A percentile compares a stretch with the other conserved stretches of the same genome.
Evolutionary conservation across 768 basidiomycete species (phyloP).

Genomic region (Neoboletus magnificus): DNA sequence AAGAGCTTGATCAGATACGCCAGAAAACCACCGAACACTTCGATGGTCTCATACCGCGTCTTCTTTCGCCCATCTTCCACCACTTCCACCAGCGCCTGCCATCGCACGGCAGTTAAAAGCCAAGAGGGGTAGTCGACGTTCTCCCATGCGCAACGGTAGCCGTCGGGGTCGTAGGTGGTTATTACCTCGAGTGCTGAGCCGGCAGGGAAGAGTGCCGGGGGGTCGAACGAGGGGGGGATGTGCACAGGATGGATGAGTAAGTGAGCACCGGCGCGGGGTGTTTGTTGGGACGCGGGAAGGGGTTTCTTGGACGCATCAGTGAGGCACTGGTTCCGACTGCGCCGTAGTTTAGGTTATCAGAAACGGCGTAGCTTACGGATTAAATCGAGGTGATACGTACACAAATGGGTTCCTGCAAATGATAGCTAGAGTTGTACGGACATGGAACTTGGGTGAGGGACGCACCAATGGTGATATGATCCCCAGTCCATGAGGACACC

Average conservation of each 20-base stretch:
- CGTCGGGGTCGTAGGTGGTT: conserved; percentile 48
- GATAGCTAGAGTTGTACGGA: neutral
- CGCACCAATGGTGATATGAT: conserved; percentile 61
- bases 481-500: conserved; percentile 55
- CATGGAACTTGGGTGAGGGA: neutral
- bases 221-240: conserved; percentile 57
- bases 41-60: conserved; percentile 63
- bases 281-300: conserved; percentile 43
- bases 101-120: conserved; percentile 54
- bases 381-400: conserved; percentile 35
- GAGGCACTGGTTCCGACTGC: conserved; percentile 49
- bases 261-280: conserved; percentile 45
- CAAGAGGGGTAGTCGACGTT: conserved; percentile 40
- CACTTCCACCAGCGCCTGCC: conserved; percentile 54
- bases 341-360: neutral
- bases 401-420: conserved; percentile 63
- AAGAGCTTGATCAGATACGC: conserved; percentile 53
- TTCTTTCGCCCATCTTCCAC: conserved; percentile 42
- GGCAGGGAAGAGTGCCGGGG: conserved; percentile 32
- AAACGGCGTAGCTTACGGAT: neutral
- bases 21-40: conserved; percentile 54
- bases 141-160: conserved; percentile 58
- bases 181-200: conserved; percentile 44
- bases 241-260: conserved; percentile 50
- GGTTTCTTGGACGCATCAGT: conserved; percentile 41